Evolutionary conservation across 192 early-diverging fungal species (phyloP).

Genomic region (Glomus cerebriforme): DNA sequence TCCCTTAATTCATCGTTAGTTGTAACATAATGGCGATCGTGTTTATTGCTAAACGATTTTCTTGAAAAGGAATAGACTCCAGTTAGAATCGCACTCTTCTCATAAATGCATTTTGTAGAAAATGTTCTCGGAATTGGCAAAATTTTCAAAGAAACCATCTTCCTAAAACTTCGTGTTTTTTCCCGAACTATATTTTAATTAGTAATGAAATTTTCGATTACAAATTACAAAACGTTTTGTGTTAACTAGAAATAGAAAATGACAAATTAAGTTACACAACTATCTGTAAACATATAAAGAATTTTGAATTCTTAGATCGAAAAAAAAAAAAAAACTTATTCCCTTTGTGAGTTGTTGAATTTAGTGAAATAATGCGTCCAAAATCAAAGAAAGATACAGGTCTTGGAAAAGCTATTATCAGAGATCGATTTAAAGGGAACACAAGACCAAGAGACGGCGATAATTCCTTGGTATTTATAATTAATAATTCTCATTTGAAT

Average conservation of each 20-base stretch:
- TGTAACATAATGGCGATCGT: not conserved
- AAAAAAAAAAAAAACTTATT: not conserved
- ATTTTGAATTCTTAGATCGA: too few relatives aligned
- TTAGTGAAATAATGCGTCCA: not conserved
- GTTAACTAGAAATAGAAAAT: too few relatives aligned
- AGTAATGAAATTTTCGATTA: too few relatives aligned
- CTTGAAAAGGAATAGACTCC: not conserved
- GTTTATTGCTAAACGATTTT: not conserved
- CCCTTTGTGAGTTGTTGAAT: too few relatives aligned
- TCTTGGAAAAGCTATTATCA: constrained; percentile 51
- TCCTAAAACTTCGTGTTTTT: too few relatives aligned
- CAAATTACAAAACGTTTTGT: too few relatives aligned
- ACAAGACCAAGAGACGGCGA: constrained; percentile 46
- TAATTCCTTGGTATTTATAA: constrained; percentile 40
- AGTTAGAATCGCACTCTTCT: not conserved
- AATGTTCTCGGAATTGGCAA: too few relatives aligned
- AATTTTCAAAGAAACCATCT: too few relatives aligned
- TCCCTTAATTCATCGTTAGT: not conserved
- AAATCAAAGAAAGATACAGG: constrained; percentile 45
- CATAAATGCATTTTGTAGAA: too few relatives aligned
- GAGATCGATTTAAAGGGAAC: constrained; percentile 50
- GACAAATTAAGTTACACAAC: not conserved
- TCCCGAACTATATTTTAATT: too few relatives aligned
- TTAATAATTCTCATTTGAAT: too few relatives aligned
- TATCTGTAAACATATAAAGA: too few relatives aligned